These are phyloP conservation scores for Cladophialophora carrionii DNA, from an alignment of 2,329 filamentous ascomycete genomes.

Conservation along the genomic window DNA sequence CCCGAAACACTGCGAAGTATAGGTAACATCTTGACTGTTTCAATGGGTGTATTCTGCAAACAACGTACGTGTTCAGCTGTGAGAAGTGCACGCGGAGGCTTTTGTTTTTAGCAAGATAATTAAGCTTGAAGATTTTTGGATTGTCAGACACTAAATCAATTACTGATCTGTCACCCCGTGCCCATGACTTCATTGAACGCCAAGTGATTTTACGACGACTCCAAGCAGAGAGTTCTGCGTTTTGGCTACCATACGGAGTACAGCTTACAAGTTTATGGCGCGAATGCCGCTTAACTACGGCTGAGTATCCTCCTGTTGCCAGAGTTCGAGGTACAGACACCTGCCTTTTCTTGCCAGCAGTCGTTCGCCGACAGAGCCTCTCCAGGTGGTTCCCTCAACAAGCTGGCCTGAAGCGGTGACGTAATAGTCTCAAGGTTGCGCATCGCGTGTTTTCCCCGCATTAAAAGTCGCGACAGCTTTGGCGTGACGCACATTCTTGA, in stretches of 20 bases:
- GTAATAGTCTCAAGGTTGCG: slow-evolving; percentile 9
- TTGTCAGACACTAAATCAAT: slow-evolving; percentile 1
- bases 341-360: background rate
- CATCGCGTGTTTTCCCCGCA: slow-evolving; percentile 28
- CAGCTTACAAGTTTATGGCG: background rate
- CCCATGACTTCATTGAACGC: background rate
- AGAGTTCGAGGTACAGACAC: background rate
- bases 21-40: slow-evolving; percentile 22
- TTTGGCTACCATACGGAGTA: background rate
- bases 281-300: background rate
- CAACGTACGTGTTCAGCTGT: background rate
- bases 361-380: background rate
- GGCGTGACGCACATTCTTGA: slow-evolving; percentile 12
- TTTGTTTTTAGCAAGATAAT: background rate
- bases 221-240: background rate
- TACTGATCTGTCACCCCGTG: background rate
- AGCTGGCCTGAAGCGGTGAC: background rate
- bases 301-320: background rate
- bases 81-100: background rate
- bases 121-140: background rate
- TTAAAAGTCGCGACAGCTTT: slow-evolving; percentile 23
- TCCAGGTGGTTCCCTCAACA: background rate
- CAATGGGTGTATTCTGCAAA: background rate
- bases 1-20: slow-evolving; percentile 18
- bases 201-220: background rate